Evolutionary conservation across 148 eudicot species (phyloP).

Genomic region (Rhododendron henanense): DNA sequence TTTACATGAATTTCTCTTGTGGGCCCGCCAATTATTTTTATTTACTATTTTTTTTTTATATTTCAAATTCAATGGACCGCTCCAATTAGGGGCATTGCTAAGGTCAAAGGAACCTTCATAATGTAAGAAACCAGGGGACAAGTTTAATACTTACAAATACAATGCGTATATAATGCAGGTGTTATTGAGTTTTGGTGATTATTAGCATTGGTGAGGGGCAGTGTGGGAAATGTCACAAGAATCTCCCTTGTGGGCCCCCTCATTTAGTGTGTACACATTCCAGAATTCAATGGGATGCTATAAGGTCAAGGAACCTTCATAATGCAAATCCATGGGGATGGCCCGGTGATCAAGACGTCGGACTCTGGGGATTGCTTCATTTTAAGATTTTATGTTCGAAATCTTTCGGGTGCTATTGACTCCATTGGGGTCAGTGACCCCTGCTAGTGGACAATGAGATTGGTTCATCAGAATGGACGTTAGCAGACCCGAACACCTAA

Average conservation of each 20-base stretch:
- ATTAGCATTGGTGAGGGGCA: slow-evolving; percentile 11
- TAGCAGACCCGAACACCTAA: too few relatives aligned
- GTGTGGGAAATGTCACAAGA: slow-evolving; percentile 11
- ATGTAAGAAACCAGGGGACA: neutral
- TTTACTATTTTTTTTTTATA: neutral
- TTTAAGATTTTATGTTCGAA: too few relatives aligned
- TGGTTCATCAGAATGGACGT: too few relatives aligned
- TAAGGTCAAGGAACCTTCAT: neutral
- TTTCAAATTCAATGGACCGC: neutral
- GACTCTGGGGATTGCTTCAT: too few relatives aligned
- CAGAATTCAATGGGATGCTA: neutral
- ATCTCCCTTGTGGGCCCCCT: slow-evolving; percentile 12
- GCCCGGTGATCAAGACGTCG: too few relatives aligned
- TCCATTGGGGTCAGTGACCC: too few relatives aligned
- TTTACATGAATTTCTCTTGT: slow-evolving; percentile 22
- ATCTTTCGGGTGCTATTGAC: too few relatives aligned
- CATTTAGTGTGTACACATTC: neutral
- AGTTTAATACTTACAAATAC: too few relatives aligned
- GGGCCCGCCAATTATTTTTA: neutral
- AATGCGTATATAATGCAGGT: too few relatives aligned
- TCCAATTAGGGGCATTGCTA: slow-evolving; percentile 5
- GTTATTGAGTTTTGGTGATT: too few relatives aligned
- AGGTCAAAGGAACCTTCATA: neutral
- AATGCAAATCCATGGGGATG: too few relatives aligned
- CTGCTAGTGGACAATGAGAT: too few relatives aligned